phyloP scores from a whole-genome alignment of 208 protist species.

The Crithidia expoeki region DNA sequence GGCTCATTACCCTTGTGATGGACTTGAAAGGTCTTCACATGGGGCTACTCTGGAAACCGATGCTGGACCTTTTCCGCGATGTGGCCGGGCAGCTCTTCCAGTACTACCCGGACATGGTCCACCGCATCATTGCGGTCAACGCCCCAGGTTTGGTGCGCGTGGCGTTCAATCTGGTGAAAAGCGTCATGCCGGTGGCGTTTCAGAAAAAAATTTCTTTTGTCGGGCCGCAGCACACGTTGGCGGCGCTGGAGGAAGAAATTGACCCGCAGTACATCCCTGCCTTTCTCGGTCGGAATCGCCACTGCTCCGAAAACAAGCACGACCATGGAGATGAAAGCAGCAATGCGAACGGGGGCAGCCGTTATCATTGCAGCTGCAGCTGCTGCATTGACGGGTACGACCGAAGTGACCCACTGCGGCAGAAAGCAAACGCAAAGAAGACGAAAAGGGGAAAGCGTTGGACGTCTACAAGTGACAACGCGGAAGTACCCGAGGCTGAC shows the following conservation, averaged over 20 bases:
- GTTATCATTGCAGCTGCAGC: not conserved
- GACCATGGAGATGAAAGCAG: too few relatives aligned
- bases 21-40: constrained; percentile 45
- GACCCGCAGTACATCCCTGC: constrained; percentile 46
- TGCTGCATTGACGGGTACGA: constrained; percentile 24
- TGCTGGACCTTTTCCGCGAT: constrained; percentile 34
- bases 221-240: constrained; percentile 23
- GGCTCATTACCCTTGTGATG: constrained; percentile 34
- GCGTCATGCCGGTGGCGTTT: constrained; percentile 25
- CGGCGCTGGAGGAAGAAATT: constrained; percentile 38
- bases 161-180: constrained; percentile 29
- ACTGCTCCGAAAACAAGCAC: too few relatives aligned
- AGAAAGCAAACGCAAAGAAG: constrained; percentile 3
- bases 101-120: constrained; percentile 64
- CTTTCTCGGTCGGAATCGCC: constrained; percentile 43
- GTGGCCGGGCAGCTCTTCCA: constrained; percentile 35
- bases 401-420: constrained; percentile 10
- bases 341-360: not conserved
- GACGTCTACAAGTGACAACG: not conserved
- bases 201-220: constrained; percentile 56
- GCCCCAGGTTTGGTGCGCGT: constrained; percentile 35
- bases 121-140: constrained; percentile 61
- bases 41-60: constrained; percentile 36
- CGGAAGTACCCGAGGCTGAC: constrained; percentile 19
- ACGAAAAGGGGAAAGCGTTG: not conserved